A percentile compares a stretch with the other conserved stretches of the same genome.
phyloP scores from a whole-genome alignment of 164 flowering plant species.

The Magnolia sinica region DNA sequence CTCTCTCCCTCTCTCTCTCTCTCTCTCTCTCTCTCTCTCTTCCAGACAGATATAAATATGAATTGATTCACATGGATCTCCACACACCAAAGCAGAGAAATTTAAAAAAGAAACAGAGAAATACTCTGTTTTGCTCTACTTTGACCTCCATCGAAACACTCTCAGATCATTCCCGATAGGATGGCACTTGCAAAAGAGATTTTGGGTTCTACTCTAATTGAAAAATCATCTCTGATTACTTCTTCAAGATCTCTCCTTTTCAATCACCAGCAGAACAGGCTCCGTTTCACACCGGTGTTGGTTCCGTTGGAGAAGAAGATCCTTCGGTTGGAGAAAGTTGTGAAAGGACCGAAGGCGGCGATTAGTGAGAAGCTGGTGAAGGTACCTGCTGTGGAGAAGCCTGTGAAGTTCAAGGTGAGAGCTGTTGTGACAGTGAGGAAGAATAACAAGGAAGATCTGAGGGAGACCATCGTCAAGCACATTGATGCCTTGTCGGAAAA shows the following conservation, averaged over 20 bases:
- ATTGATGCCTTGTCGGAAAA: conserved; percentile 74
- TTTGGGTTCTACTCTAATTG: conserved; percentile 44
- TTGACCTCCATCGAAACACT: not conserved
- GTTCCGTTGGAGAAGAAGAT: conserved; percentile 17
- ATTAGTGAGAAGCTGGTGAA: conserved; percentile 64
- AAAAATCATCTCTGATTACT: conserved; percentile 38
- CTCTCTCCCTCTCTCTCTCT: too few relatives aligned
- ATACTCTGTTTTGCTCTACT: too few relatives aligned
- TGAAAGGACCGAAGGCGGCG: conserved; percentile 42
- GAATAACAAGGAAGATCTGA: conserved; percentile 80
- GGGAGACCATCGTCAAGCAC: conserved; percentile 57
- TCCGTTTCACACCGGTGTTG: conserved; percentile 22
- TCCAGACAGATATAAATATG: too few relatives aligned
- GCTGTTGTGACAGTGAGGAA: conserved; percentile 79
- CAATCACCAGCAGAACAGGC: conserved; percentile 21
- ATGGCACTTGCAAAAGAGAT: conserved; percentile 61
- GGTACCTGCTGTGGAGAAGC: conserved; percentile 34
- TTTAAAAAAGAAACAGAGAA: too few relatives aligned
- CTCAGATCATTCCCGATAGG: not conserved
- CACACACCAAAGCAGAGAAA: too few relatives aligned
- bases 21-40: too few relatives aligned
- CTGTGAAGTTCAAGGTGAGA: conserved; percentile 71
- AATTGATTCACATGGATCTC: too few relatives aligned
- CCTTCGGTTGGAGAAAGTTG: conserved; percentile 17
- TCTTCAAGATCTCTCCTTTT: conserved; percentile 27